phyloP scores from a whole-genome alignment of 116 monocot genomes.

The Phalaenopsis hybrid region DNA sequence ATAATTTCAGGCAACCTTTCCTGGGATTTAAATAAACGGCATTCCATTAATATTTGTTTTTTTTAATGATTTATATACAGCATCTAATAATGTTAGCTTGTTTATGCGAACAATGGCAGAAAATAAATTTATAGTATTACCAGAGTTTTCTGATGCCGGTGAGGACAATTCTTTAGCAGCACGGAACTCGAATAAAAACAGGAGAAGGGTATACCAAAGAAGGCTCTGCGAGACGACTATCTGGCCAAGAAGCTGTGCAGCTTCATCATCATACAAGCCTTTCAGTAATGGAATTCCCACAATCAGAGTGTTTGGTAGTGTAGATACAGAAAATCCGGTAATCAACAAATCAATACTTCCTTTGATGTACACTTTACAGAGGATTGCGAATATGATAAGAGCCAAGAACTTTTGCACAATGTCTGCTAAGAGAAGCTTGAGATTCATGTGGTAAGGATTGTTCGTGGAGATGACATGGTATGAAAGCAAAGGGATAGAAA shows the following conservation, averaged over 20 bases:
- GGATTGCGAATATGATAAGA: conserved; percentile 30
- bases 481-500: conserved; percentile 63
- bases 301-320: conserved; percentile 72
- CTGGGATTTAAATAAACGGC: too few relatives aligned
- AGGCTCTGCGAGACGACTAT: conserved; percentile 71
- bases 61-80: too few relatives aligned
- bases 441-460: conserved; percentile 68
- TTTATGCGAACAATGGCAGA: not conserved
- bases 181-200: conserved; percentile 59
- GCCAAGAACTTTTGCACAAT: conserved; percentile 49
- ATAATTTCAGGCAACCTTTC: too few relatives aligned
- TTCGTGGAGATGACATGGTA: conserved; percentile 65
- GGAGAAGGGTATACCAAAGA: conserved; percentile 56
- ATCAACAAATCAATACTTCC: conserved; percentile 55
- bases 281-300: conserved; percentile 65
- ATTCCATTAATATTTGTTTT: too few relatives aligned
- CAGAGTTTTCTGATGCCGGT: conserved; percentile 20
- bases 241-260: conserved; percentile 47
- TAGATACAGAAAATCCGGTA: conserved; percentile 64
- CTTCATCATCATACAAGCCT: conserved; percentile 71
- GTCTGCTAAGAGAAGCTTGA: conserved; percentile 57
- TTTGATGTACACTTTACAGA: conserved; percentile 25
- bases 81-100: not conserved
- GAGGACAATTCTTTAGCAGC: conserved; percentile 26
- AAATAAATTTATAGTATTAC: conserved; percentile 14